Evolutionary conservation across 2,329 filamentous ascomycete species (phyloP).

Genomic region (Apiospora saccharicola): DNA sequence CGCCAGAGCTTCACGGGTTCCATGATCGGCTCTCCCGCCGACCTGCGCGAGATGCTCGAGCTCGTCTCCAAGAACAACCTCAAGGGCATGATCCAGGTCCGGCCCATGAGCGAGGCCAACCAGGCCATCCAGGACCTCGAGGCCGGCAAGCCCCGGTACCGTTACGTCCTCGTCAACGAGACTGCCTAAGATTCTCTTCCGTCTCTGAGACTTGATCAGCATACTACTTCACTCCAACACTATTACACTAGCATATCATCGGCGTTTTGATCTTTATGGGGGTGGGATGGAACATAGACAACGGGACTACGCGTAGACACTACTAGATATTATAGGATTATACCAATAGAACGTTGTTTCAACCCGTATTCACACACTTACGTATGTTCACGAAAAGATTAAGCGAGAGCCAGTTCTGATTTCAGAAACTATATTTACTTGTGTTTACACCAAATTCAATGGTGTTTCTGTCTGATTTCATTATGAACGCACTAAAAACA

Average conservation of each 20-base stretch:
- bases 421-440: not conserved
- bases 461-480: no score
- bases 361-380: not conserved
- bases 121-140: constrained; percentile 51
- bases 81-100: constrained; percentile 57
- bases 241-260: not conserved
- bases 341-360: constrained; percentile 19
- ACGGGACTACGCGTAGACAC: not conserved
- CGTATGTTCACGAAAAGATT: not conserved
- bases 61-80: constrained; percentile 56
- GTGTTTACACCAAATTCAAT: no score
- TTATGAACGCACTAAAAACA: no score
- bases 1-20: constrained; percentile 53
- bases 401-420: not conserved
- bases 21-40: constrained; percentile 50
- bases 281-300: not conserved
- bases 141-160: constrained; percentile 47
- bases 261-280: not conserved
- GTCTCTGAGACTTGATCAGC: not conserved
- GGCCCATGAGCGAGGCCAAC: constrained; percentile 54
- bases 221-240: not conserved
- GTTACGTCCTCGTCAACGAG: constrained; percentile 40
- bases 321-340: constrained; percentile 21
- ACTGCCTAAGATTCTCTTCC: not conserved
- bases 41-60: constrained; percentile 60